A percentile compares a stretch with the other conserved stretches of the same genome.
Evolutionary conservation across 768 basidiomycete genomes (phyloP).

Genomic region (Clitopilus passeckerianus): DNA sequence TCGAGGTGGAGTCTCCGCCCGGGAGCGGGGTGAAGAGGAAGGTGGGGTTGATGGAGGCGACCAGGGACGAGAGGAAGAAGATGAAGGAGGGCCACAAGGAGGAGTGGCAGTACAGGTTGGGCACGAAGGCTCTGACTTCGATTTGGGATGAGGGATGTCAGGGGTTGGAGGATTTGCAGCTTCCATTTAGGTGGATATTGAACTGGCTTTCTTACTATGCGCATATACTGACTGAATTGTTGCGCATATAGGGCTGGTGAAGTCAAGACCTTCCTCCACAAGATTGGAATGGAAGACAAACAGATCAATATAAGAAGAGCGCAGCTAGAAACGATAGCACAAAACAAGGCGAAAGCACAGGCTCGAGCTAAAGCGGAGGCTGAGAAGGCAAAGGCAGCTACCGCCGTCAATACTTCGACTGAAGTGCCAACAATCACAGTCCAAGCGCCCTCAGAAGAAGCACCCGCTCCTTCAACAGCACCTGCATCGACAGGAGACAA

Average conservation of each 20-base stretch:
- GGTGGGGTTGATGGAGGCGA: constrained; percentile 60
- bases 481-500: constrained; percentile 8
- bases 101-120: constrained; percentile 62
- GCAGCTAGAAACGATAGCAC: constrained; percentile 26
- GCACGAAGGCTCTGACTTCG: constrained; percentile 69
- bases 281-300: constrained; percentile 62
- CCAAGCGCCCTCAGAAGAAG: background rate
- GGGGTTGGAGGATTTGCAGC: constrained; percentile 56
- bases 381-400: constrained; percentile 9
- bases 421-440: background rate
- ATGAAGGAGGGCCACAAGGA: constrained; percentile 48
- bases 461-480: constrained; percentile 8
- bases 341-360: constrained; percentile 20
- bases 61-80: constrained; percentile 41
- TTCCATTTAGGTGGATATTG: constrained; percentile 55
- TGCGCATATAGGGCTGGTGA: constrained; percentile 41
- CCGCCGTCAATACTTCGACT: constrained; percentile 5
- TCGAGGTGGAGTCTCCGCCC: constrained; percentile 40
- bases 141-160: constrained; percentile 83
- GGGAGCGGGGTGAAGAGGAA: constrained; percentile 37
- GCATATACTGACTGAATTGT: constrained; percentile 25
- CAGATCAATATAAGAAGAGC: constrained; percentile 51
- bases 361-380: constrained; percentile 20
- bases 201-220: background rate
- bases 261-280: constrained; percentile 69